Base-by-base conservation (phyloP, 306 rosid genomes). In the Bauhinia variegata region DNA sequence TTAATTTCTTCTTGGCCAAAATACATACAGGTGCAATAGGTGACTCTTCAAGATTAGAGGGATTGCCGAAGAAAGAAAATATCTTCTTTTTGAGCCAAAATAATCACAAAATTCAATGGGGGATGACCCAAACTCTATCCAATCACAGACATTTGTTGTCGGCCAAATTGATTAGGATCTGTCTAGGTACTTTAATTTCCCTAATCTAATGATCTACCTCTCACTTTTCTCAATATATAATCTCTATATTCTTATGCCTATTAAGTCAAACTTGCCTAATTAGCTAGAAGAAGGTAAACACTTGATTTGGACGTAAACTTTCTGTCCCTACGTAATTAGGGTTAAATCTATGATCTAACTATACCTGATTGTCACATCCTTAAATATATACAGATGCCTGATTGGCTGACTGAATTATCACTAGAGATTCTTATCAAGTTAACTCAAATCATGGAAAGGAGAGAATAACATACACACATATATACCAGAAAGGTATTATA, bases 11-110 rank as follows among this genome's bases (percentile, higher is more conserved):
- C 54, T 56, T 68, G 44, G 59, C 49, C 62, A 65, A 62, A n/a
- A n/a, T n/a, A n/a, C n/a, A 54, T 58, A 7, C 46, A 54, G 49
- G 30, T 41, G 63, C 41, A 70, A 78, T 73, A 75, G 74, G 68
- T 15, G 74, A 53, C 85, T 78, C 85, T 84, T 84, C 73, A 32
- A 43, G 71, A 62, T 30, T 33, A 56, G 54, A 51, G 79, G 49
- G 77, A 74, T 59, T 84, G 68, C 14, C 56, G 34, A 48, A 52
- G 56, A 61, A 19, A 34, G 38, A 23, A 23, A 23, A n/a, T n/a
- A n/a, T n/a, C 60, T 23, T 67, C 30, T 32, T 52, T 67, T 60
- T 36, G 17, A 63, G 43, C 67, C 49, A 49, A 75, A 77, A 65
- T 43, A 54, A 71, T 55, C 52, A 42, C 54, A 60, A 60, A 64